Evolutionary conservation across 441 rosid species (phyloP), one percentile per base, ranked within the genome.

Genomic region (Pelargonium citronellum): DNA sequence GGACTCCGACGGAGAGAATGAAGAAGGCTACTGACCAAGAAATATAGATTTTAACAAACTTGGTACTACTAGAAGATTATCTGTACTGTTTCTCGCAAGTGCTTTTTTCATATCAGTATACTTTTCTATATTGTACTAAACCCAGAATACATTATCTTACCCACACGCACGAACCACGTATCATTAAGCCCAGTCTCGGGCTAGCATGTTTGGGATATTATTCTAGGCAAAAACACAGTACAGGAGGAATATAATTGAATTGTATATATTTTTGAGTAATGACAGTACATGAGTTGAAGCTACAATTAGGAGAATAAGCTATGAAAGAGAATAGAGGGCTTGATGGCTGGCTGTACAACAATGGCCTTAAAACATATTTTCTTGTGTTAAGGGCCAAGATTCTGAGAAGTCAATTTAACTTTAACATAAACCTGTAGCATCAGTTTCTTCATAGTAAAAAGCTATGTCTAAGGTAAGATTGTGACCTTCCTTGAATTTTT

Each of bases 1-100:
- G 71, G 81, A 87, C n/a, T 65, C 73, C 8, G 81, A 76, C 8
- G 80, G 55, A 62, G 84, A 86, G 64, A 79, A 81, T 46, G 69
- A 71, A 44, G 64, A 60, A 30, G n/a, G 17, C 4, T 22, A 20
- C 64, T 22, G 64, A 60, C 8, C 43, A 39, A 39, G 43, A 39
- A 39, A 39, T 39, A 39, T 39, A 37, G 41, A 37, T 37, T 7
- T 7, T 5, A 3, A 39, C 43, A 7, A 39, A 39, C 9, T 39
- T 39, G 43, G 43, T 39, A 39, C 43, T 39, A 39, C 43, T 39
- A 39, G 43, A 39, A 39, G 43, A 24, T 39, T 37, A 8, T 37
- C 41, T 37, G 7, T 37, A 37, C 7, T 37, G 7, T 39, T 39
- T 39, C 43, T 7, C 43, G 5, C 43, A 6, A 39, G 3, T 34